Conservation (phyloP, 192 early-diverging fungal species). For the Podila horticola region DNA sequence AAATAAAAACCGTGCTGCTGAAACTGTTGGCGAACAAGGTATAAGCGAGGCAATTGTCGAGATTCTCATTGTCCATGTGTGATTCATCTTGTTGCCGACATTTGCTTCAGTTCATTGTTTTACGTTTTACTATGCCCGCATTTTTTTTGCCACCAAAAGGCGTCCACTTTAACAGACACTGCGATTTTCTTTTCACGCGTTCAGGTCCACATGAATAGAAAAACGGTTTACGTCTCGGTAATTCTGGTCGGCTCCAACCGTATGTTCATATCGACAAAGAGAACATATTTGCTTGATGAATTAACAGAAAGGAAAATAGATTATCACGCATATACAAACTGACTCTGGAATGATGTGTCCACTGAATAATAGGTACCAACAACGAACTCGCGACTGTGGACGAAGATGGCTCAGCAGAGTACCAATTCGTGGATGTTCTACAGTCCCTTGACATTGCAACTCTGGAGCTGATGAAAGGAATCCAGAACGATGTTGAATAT, state of each 20-base stretch:
- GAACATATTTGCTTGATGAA: neutral
- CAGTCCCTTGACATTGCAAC: conserved; percentile 47
- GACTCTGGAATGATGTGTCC: neutral
- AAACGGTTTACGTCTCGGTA: conserved; percentile 70
- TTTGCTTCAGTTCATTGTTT: neutral
- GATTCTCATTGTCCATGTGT: neutral
- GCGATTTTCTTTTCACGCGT: neutral
- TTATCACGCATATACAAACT: neutral
- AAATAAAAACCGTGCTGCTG: conserved; percentile 39
- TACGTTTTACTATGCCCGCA: neutral
- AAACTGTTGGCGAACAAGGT: conserved; percentile 55
- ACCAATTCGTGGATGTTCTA: conserved; percentile 40
- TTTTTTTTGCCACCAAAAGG: conserved; percentile 41
- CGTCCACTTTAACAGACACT: neutral
- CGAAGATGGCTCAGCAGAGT: conserved; percentile 32
- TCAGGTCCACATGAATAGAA: conserved; percentile 72
- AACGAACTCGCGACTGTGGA: conserved; percentile 59
- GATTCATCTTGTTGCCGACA: neutral
- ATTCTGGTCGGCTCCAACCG: conserved; percentile 68
- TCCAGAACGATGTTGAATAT: conserved; percentile 51
- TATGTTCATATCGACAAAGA: conserved; percentile 11
- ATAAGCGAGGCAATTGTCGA: neutral
- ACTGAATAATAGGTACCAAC: conserved; percentile 57
- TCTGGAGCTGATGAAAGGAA: conserved; percentile 59
- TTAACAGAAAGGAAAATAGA: too few species aligned